These are phyloP conservation scores for Monosporozyma unispora DNA, from an alignment of 805 yeast species.

Conservation along the genomic window DNA sequence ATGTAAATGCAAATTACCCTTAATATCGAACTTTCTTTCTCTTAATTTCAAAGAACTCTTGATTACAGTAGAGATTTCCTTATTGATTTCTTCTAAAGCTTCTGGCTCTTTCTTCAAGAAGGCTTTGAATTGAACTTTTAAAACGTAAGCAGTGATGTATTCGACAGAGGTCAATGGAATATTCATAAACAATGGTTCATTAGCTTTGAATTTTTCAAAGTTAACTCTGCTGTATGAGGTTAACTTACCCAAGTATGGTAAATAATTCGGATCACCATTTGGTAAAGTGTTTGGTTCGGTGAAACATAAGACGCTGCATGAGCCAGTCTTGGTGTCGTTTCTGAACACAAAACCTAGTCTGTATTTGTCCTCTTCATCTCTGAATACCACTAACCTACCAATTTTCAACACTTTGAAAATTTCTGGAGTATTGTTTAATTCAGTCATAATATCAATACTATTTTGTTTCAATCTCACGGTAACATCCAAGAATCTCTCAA, in stretches of 20 bases:
- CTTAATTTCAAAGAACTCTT: constrained; percentile 18
- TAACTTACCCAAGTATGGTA: constrained; percentile 31
- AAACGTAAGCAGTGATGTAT: constrained; percentile 20
- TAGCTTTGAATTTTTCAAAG: constrained; percentile 26
- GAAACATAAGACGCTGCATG: constrained; percentile 27
- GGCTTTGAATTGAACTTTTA: constrained; percentile 21
- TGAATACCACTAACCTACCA: constrained; percentile 53
- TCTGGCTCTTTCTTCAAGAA: constrained; percentile 23
- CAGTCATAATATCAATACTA: constrained; percentile 39
- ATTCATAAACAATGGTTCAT: constrained; percentile 23
- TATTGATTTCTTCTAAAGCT: constrained; percentile 15
- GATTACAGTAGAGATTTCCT: constrained; percentile 18
- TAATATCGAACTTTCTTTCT: constrained; percentile 20
- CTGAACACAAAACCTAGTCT: constrained; percentile 46
- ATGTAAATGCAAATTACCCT: constrained; percentile 26
- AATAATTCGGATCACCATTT: constrained; percentile 25
- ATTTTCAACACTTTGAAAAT: constrained; percentile 39
- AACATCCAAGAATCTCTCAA: constrained; percentile 38
- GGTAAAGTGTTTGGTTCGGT: constrained; percentile 24
- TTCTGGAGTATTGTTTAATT: constrained; percentile 39
- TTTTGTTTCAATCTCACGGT: constrained; percentile 38
- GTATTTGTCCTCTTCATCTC: constrained; percentile 35
- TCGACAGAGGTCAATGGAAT: constrained; percentile 25
- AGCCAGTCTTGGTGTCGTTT: constrained; percentile 18
- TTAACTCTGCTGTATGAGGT: constrained; percentile 19